These are phyloP conservation scores for Solanum hybrid DNA, from an alignment of 305 asterid genomes.

Conservation along the genomic window DNA sequence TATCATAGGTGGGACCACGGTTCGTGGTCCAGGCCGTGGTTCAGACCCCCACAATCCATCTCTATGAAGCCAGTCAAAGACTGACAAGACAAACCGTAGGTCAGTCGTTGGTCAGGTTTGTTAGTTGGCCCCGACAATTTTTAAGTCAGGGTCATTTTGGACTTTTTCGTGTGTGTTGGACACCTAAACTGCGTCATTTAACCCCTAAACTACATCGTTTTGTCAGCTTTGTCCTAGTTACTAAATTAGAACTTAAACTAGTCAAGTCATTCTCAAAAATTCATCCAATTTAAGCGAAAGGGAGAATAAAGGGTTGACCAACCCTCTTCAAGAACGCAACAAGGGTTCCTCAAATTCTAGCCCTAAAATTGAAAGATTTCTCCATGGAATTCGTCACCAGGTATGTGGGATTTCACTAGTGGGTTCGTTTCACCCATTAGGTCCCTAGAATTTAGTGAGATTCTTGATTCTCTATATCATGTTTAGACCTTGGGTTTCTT, in stretches of 20 bases:
- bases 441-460: not conserved
- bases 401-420: not conserved
- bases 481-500: not conserved
- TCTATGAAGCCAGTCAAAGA: not conserved
- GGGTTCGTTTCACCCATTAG: not conserved
- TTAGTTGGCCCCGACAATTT: not conserved
- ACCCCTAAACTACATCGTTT: too few species aligned
- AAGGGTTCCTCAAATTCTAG: not conserved
- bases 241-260: not conserved
- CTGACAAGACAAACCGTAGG: not conserved
- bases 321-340: not conserved
- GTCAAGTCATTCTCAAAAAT: not conserved
- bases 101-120: not conserved
- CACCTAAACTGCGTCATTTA: not conserved
- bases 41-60: not conserved
- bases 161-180: not conserved
- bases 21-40: not conserved
- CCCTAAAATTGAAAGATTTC: not conserved
- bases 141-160: not conserved
- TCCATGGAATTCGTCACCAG: not conserved
- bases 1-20: not conserved
- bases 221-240: not conserved
- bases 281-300: not conserved
- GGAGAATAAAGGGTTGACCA: not conserved
- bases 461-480: not conserved